Evolutionary conservation across 495 filamentous ascomycete species (phyloP).

Genomic region (Copromyces sp.): DNA sequence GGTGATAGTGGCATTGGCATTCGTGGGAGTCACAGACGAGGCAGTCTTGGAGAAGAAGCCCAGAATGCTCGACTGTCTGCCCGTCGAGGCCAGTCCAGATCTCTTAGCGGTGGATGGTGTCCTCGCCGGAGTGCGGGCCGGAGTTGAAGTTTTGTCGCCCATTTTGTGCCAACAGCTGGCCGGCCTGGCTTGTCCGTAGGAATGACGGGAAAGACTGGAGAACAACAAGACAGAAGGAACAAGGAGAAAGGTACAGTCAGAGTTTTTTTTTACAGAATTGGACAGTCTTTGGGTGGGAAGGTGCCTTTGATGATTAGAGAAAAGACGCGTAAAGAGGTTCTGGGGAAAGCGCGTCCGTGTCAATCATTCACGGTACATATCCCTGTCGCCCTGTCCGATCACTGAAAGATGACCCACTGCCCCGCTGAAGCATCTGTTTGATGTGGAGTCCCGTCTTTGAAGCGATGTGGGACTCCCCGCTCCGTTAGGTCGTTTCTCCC

Average conservation of each 20-base stretch:
- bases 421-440: background rate
- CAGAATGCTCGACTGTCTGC: constrained; percentile 72
- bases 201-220: background rate
- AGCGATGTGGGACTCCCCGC: background rate
- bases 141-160: constrained; percentile 18
- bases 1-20: constrained; percentile 12
- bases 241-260: background rate
- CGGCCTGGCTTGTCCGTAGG: background rate
- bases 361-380: background rate
- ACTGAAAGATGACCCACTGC: background rate
- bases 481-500: background rate
- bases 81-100: constrained; percentile 24
- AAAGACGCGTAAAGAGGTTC: background rate
- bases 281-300: background rate
- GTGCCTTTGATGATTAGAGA: background rate
- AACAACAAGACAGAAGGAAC: background rate
- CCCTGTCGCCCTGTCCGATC: background rate
- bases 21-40: constrained; percentile 1
- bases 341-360: background rate
- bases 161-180: constrained; percentile 7
- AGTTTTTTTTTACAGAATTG: background rate
- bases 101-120: constrained; percentile 33
- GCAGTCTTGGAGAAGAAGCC: constrained; percentile 75
- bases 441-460: background rate
- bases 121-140: constrained; percentile 32